These are phyloP conservation scores for Ophiognomonia clavigignenti-juglandacearum DNA, from an alignment of 2,329 filamentous ascomycete genomes.

Conservation along the genomic window DNA sequence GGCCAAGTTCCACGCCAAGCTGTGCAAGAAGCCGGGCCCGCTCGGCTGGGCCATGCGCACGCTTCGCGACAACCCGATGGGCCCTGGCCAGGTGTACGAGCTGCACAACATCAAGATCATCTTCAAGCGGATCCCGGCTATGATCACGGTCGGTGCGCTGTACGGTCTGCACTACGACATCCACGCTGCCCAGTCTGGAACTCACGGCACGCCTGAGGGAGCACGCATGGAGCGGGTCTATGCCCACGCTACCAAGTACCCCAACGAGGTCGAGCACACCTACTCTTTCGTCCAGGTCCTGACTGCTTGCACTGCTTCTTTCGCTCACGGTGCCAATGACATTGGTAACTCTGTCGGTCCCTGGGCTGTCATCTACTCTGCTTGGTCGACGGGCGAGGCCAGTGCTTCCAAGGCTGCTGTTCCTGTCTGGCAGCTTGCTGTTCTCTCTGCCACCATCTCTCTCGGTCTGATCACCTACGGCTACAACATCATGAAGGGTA, in stretches of 20 bases:
- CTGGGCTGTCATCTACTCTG: constrained; percentile 66
- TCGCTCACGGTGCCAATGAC: constrained; percentile 74
- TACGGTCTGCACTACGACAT: constrained; percentile 82
- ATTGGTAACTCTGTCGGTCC: constrained; percentile 67
- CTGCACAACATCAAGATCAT: constrained; percentile 61
- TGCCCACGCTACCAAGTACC: constrained; percentile 57
- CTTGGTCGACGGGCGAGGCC: constrained; percentile 60
- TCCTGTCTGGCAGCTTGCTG: constrained; percentile 71
- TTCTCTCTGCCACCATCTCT: constrained; percentile 59
- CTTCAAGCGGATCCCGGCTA: constrained; percentile 63
- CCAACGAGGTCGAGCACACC: constrained; percentile 65
- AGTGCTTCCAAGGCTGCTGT: constrained; percentile 60
- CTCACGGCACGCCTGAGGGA: constrained; percentile 68
- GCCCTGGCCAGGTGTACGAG: constrained; percentile 70
- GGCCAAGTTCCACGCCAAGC: constrained; percentile 55
- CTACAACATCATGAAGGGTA: constrained; percentile 80
- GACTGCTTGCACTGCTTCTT: constrained; percentile 67
- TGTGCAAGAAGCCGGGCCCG: constrained; percentile 58
- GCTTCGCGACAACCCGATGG: constrained; percentile 69
- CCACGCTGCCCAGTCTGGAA: constrained; percentile 68
- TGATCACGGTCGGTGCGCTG: constrained; percentile 55
- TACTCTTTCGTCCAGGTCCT: constrained; percentile 64
- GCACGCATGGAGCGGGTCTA: constrained; percentile 67
- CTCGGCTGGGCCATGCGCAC: constrained; percentile 81
- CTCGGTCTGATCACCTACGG: constrained; percentile 69